Conservation (phyloP, 352 stramenopile species). For the Phytopythium aichiense region DNA sequence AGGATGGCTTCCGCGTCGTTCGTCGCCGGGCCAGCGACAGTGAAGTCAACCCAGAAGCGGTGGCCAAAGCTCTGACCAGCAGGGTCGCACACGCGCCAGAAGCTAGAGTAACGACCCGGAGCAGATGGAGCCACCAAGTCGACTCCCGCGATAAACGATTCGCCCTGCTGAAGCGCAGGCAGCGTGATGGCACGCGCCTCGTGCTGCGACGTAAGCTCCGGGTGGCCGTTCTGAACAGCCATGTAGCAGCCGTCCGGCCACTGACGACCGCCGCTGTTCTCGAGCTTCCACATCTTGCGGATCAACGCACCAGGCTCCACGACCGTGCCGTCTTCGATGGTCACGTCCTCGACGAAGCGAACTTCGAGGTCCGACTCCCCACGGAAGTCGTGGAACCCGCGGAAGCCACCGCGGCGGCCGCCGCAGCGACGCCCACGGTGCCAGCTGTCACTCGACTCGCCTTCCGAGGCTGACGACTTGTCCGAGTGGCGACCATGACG, state of each 20-base stretch:
- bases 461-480: slow-evolving; percentile 8
- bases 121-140: slow-evolving; percentile 27
- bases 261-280: slow-evolving; percentile 48
- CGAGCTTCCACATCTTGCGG: slow-evolving; percentile 73
- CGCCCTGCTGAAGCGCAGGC: slow-evolving; percentile 22
- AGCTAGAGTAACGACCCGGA: slow-evolving; percentile 71
- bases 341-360: slow-evolving; percentile 75
- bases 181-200: slow-evolving; percentile 25
- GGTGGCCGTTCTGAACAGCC: slow-evolving; percentile 28
- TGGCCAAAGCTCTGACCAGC: slow-evolving; percentile 72
- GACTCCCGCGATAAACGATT: slow-evolving; percentile 29
- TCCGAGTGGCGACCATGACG: slow-evolving; percentile 8
- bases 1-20: background rate
- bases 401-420: slow-evolving; percentile 5
- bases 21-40: slow-evolving; percentile 20
- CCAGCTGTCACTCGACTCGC: slow-evolving; percentile 7
- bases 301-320: slow-evolving; percentile 43
- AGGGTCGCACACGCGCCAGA: slow-evolving; percentile 75
- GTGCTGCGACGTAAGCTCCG: slow-evolving; percentile 25
- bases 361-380: slow-evolving; percentile 26
- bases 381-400: slow-evolving; percentile 10
- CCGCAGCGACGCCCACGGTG: background rate
- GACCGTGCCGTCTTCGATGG: slow-evolving; percentile 67
- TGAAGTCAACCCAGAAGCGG: slow-evolving; percentile 83
- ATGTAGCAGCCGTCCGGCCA: slow-evolving; percentile 58